These are phyloP conservation scores for Fusarium floridanum DNA, from an alignment of 2,329 filamentous ascomycete species.

Conservation along the genomic window DNA sequence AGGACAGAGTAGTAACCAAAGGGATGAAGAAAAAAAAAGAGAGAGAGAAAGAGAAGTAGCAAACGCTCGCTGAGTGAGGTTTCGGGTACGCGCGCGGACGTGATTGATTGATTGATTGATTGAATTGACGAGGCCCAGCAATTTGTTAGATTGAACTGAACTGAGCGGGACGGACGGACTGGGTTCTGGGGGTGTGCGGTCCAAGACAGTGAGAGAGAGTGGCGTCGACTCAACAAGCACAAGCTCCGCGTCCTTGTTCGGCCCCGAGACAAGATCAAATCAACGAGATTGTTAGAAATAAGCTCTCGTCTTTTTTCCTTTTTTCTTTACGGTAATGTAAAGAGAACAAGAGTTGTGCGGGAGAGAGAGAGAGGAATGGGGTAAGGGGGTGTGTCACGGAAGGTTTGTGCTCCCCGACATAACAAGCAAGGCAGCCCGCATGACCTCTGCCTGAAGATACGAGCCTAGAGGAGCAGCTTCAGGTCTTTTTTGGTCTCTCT, in stretches of 20 bases:
- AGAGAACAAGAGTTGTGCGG: conserved; percentile 2
- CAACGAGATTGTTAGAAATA: background rate
- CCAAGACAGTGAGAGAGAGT: background rate
- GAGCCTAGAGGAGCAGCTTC: background rate
- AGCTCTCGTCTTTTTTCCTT: background rate
- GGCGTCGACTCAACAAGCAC: background rate
- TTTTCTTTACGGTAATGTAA: conserved; percentile 3
- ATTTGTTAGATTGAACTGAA: background rate
- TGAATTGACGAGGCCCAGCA: background rate
- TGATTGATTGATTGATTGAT: conserved; percentile 1
- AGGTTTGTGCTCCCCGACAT: background rate
- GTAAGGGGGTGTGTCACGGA: conserved; percentile 8
- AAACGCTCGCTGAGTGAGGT: background rate
- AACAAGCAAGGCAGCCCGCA: conserved; percentile 8
- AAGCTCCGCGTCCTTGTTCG: conserved; percentile 7
- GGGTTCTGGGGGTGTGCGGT: background rate
- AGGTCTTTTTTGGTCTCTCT: background rate
- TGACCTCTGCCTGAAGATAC: conserved; percentile 10
- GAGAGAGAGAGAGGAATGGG: conserved; percentile 14
- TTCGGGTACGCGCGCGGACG: background rate
- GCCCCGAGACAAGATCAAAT: background rate
- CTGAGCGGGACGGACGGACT: background rate
- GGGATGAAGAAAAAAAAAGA: background rate
- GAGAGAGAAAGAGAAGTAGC: background rate
- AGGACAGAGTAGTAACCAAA: background rate